A percentile compares a stretch with the other conserved stretches of the same genome.
Conservation (phyloP, 1,284 basidiomycete species). For the Coniferiporia sulphurascens region DNA sequence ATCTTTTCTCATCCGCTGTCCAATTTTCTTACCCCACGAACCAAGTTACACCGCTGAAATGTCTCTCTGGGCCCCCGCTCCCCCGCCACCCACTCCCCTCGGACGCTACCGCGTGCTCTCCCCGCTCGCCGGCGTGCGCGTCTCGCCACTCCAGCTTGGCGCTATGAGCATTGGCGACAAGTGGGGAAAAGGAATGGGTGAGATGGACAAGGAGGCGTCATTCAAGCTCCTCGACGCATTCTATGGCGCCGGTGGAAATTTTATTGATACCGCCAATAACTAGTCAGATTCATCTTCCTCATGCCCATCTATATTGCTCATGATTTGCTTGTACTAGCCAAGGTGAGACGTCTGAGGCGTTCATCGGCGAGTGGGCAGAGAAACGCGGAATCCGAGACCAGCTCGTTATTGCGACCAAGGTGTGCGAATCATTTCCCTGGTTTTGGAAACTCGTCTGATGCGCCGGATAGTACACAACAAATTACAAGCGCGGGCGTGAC, state of each 20-base stretch:
- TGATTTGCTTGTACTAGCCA: slow-evolving; percentile 26
- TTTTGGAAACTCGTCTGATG: not conserved
- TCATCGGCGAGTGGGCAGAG: slow-evolving; percentile 45
- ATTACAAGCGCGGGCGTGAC: slow-evolving; percentile 23
- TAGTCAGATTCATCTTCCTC: no score
- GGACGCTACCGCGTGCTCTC: slow-evolving; percentile 35
- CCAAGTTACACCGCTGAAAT: not conserved
- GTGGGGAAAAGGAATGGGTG: slow-evolving; percentile 19
- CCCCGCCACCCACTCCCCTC: slow-evolving; percentile 18
- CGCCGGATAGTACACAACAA: slow-evolving; percentile 24
- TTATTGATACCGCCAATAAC: slow-evolving; percentile 21
- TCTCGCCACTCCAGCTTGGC: slow-evolving; percentile 42
- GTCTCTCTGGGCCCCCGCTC: slow-evolving; percentile 11
- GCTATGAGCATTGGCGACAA: slow-evolving; percentile 39
- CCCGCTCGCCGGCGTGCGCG: slow-evolving; percentile 33
- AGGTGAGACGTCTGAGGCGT: slow-evolving; percentile 35
- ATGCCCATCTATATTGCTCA: not conserved
- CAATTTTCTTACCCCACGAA: no score
- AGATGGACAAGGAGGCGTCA: slow-evolving; percentile 10
- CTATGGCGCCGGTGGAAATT: slow-evolving; percentile 20
- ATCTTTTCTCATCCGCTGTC: no score
- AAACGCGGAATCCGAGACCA: slow-evolving; percentile 38
- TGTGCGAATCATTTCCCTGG: slow-evolving; percentile 8
- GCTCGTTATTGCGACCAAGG: slow-evolving; percentile 44
- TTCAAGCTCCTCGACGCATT: slow-evolving; percentile 22